These are phyloP conservation scores for Ceratocystiopsis minuta DNA, from an alignment of 2,329 filamentous ascomycete genomes.

Conservation along the genomic window DNA sequence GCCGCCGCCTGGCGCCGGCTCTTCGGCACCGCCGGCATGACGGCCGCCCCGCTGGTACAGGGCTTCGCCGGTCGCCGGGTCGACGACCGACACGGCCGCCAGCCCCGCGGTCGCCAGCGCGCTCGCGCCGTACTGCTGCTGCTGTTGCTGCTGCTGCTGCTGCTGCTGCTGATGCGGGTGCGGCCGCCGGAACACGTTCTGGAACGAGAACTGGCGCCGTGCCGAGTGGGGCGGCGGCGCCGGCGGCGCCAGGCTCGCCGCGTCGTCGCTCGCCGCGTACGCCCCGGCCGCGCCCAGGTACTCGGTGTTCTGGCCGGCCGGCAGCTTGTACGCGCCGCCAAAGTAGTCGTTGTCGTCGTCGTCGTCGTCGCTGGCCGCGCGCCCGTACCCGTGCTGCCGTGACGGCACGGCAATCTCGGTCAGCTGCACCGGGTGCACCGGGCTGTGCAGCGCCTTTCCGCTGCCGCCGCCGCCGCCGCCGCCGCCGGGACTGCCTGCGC, in stretches of 20 bases:
- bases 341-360: slow-evolving; percentile 15
- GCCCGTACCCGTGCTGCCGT: slow-evolving; percentile 17
- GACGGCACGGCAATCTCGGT: slow-evolving; percentile 38
- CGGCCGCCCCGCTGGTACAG: too few relatives aligned
- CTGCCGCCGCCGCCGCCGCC: too few relatives aligned
- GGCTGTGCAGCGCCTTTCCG: slow-evolving; percentile 22
- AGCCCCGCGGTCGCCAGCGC: slow-evolving; percentile 7
- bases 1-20: too few relatives aligned
- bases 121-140: too few relatives aligned
- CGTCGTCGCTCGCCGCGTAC: slow-evolving; percentile 21
- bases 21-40: too few relatives aligned
- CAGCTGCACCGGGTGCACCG: slow-evolving; percentile 43
- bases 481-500: too few relatives aligned
- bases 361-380: slow-evolving; percentile 19
- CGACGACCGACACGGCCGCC: slow-evolving; percentile 6
- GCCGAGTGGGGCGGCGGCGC: slow-evolving; percentile 44
- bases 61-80: not conserved
- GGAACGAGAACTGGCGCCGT: slow-evolving; percentile 77
- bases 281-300: slow-evolving; percentile 25
- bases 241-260: slow-evolving; percentile 27
- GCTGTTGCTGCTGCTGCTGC: not conserved
- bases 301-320: slow-evolving; percentile 23
- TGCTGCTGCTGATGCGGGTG: slow-evolving; percentile 13
- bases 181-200: slow-evolving; percentile 56
- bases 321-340: slow-evolving; percentile 32